Evolutionary conservation across 1,284 basidiomycete genomes (phyloP).

Genomic region (Somion occarium): DNA sequence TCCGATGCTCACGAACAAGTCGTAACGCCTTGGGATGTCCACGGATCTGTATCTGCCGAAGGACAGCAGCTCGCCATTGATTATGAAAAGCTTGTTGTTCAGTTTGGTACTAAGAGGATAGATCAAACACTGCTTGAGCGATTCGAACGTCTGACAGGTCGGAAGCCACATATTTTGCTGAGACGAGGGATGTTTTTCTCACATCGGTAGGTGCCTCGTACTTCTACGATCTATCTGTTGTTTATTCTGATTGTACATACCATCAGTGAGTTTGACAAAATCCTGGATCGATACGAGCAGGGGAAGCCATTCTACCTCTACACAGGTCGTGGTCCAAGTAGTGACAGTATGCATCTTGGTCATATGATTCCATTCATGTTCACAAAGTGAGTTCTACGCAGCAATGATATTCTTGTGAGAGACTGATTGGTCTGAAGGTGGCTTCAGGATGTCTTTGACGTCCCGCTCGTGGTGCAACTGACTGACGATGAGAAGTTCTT

Average conservation of each 20-base stretch:
- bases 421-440: constrained; percentile 51
- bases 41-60: constrained; percentile 85
- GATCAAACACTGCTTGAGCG: constrained; percentile 78
- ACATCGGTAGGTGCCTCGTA: constrained; percentile 64
- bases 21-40: constrained; percentile 98
- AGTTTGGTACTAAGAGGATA: constrained; percentile 90
- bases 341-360: constrained; percentile 96
- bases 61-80: constrained; percentile 91
- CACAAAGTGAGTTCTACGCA: constrained; percentile 69
- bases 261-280: constrained; percentile 85
- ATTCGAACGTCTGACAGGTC: constrained; percentile 90
- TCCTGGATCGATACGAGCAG: constrained; percentile 94
- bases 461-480: constrained; percentile 91
- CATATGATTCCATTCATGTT: constrained; percentile 98
- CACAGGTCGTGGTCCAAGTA: constrained; percentile 95
- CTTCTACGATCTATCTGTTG: too few species aligned
- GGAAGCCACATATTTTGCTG: constrained; percentile 87
- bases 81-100: constrained; percentile 92
- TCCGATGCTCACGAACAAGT: constrained; percentile 62
- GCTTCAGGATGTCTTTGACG: constrained; percentile 95
- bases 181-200: constrained; percentile 97
- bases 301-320: constrained; percentile 98
- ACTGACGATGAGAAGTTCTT: constrained; percentile 99
- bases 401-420: not conserved
- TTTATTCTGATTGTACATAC: not conserved